These are phyloP conservation scores for Yamadazyma conglobata DNA, from an alignment of 1,139 yeast species.

Conservation along the genomic window DNA sequence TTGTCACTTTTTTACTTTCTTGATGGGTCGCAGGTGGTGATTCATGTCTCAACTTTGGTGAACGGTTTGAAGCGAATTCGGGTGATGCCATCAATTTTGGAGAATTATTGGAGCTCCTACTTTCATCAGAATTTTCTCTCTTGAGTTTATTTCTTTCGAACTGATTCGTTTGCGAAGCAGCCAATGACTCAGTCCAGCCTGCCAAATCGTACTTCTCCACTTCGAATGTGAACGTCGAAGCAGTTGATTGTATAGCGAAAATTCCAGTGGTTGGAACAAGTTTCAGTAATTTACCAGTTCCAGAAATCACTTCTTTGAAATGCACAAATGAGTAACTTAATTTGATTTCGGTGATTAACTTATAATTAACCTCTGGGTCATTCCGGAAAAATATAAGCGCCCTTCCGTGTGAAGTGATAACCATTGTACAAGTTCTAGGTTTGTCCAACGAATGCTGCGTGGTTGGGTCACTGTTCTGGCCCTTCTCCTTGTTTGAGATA, in stretches of 20 bases:
- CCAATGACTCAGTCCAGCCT: conserved; percentile 55
- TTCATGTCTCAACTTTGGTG: too few relatives aligned
- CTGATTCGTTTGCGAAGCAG: conserved; percentile 45
- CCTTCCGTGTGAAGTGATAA: conserved; percentile 57
- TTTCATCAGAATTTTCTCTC: conserved; percentile 5
- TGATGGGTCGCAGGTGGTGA: background rate
- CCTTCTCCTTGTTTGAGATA: conserved; percentile 18
- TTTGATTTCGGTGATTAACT: conserved; percentile 47
- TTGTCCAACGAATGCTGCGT: conserved; percentile 33
- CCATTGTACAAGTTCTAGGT: conserved; percentile 41
- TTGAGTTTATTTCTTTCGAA: conserved; percentile 36
- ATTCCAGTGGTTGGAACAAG: conserved; percentile 40
- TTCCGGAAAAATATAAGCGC: conserved; percentile 45
- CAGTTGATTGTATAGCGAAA: conserved; percentile 51
- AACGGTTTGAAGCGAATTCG: conserved; percentile 11
- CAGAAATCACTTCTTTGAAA: conserved; percentile 51
- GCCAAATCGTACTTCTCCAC: conserved; percentile 53
- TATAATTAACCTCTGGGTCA: conserved; percentile 28
- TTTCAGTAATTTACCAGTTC: conserved; percentile 29
- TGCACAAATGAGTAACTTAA: conserved; percentile 46
- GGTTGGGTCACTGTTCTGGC: conserved; percentile 12
- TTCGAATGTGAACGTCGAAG: conserved; percentile 51
- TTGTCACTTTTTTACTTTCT: background rate
- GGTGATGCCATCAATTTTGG: conserved; percentile 28
- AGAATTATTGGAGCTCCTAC: conserved; percentile 12